Evolutionary conservation across 2,329 filamentous ascomycete genomes (phyloP).

Genomic region (Botrytis paeoniae): DNA sequence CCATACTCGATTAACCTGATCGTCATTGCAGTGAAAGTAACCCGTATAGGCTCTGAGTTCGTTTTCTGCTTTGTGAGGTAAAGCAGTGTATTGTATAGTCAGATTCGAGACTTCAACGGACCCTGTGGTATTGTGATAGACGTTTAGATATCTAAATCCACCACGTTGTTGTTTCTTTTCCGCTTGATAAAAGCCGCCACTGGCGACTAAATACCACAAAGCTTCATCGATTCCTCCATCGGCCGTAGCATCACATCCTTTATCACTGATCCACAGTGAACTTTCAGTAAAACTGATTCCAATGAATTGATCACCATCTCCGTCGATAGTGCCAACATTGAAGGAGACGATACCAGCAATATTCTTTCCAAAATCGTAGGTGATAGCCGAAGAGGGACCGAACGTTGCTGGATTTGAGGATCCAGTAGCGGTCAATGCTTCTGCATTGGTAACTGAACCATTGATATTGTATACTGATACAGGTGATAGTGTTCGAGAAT

Average conservation of each 20-base stretch:
- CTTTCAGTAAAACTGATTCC: slow-evolving; percentile 43
- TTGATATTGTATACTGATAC: slow-evolving; percentile 34
- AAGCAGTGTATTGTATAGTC: slow-evolving; percentile 40
- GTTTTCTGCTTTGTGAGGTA: slow-evolving; percentile 36
- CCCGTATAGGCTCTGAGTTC: slow-evolving; percentile 47
- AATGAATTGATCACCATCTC: slow-evolving; percentile 34
- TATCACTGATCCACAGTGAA: slow-evolving; percentile 47
- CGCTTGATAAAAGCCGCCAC: slow-evolving; percentile 43
- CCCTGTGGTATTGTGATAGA: slow-evolving; percentile 39
- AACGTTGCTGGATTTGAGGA: slow-evolving; percentile 25
- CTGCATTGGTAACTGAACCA: slow-evolving; percentile 34
- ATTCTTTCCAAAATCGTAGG: slow-evolving; percentile 42
- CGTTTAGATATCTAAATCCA: slow-evolving; percentile 52
- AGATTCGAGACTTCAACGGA: slow-evolving; percentile 35
- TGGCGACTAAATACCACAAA: slow-evolving; percentile 45
- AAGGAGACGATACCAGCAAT: slow-evolving; percentile 42
- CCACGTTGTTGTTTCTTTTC: slow-evolving; percentile 45
- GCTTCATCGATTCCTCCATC: slow-evolving; percentile 47
- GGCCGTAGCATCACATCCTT: slow-evolving; percentile 46
- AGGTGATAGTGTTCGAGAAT: slow-evolving; percentile 34
- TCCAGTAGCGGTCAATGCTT: slow-evolving; percentile 20
- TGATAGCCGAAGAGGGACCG: slow-evolving; percentile 38
- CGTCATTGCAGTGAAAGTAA: slow-evolving; percentile 51
- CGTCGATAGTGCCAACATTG: slow-evolving; percentile 32
- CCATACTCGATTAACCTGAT: slow-evolving; percentile 53